These are phyloP conservation scores for Cryptosporidium ryanae DNA, from an alignment of 169 alveolate genomes.

Conservation along the genomic window DNA sequence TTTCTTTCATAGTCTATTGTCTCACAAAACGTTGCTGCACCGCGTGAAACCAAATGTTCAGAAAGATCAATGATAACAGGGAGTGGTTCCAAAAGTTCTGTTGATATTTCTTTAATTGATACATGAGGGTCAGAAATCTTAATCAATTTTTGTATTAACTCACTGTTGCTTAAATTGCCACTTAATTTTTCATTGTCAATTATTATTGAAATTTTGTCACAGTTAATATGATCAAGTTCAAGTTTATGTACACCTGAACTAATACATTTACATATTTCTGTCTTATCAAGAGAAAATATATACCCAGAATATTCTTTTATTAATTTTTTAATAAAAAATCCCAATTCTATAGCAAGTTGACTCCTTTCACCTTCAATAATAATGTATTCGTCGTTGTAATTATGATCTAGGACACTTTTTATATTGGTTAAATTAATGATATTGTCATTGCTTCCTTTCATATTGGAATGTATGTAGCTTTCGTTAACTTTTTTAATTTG, in stretches of 20 bases:
- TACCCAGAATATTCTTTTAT: conserved; percentile 2
- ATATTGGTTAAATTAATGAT: too few species aligned
- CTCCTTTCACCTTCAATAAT: conserved; percentile 14
- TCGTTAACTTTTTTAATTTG: not conserved
- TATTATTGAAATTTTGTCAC: conserved; percentile 21
- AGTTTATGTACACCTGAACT: not conserved
- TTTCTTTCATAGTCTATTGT: conserved; percentile 17
- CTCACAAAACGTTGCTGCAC: conserved; percentile 21
- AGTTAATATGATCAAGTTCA: not conserved
- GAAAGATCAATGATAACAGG: conserved; percentile 20
- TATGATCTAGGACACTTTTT: not conserved
- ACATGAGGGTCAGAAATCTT: conserved; percentile 50
- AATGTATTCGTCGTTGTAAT: not conserved
- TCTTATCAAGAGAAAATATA: not conserved
- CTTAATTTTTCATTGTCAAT: conserved; percentile 29
- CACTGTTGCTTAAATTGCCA: conserved; percentile 4
- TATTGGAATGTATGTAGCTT: not conserved
- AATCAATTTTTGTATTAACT: conserved; percentile 10
- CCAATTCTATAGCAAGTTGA: conserved; percentile 9
- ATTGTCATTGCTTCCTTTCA: not conserved
- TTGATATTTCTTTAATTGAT: conserved; percentile 59
- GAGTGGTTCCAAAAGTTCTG: conserved; percentile 36
- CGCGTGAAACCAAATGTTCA: conserved; percentile 1
- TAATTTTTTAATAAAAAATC: not conserved
- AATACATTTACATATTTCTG: not conserved